Base-by-base conservation (phyloP, 148 eudicot species). In the Vaccinium macrocarpon region DNA sequence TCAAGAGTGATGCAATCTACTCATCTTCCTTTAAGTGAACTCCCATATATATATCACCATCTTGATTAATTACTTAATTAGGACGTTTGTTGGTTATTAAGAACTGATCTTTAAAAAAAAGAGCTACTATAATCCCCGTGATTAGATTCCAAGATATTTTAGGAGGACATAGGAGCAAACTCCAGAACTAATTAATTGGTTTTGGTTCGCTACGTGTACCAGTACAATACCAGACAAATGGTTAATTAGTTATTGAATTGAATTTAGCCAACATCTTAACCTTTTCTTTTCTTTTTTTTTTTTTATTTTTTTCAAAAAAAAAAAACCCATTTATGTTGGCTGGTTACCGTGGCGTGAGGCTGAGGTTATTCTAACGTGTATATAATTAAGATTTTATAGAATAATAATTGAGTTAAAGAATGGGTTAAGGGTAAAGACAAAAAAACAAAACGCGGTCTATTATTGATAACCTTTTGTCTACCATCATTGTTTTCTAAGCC, bases 301-400 rank as follows among this genome's bases (percentile, higher is more conserved):
- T 62, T 56, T 0, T 56, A 16, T 62, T 0, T 10, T 62, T 10
- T 9, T 8, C 66, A 15, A 15, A 56, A 62, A 21, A 62, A 27
- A 9, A 25, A 68, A 68, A 3, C 38, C 38, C 73, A 0, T 1
- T 7, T 68, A 27, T 27, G 4, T 68, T 27, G 57, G 73, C 18
- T 7, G 66, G 66, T 55, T 79, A 55, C 6, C 85, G 49, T 57
- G 71, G 82, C 82, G 71, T 80, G 51, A 57, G 88, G 21, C 84
- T 86, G 82, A 86, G 88, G 85, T 83, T 86, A 83, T 86, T 85
- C 66, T 82, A 86, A 77, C 82, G 85, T 82, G 82, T 81, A 55
- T 76, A 12, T 78, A 48, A 25, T 12, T 11, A 48, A 52, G 21
- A 32, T 32, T 70, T 81, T 35, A 82, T 64, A 48, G 76, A 50